Evolutionary conservation across 306 rosid genomes (phyloP).

Genomic region (Styphnolobium japonicum): DNA sequence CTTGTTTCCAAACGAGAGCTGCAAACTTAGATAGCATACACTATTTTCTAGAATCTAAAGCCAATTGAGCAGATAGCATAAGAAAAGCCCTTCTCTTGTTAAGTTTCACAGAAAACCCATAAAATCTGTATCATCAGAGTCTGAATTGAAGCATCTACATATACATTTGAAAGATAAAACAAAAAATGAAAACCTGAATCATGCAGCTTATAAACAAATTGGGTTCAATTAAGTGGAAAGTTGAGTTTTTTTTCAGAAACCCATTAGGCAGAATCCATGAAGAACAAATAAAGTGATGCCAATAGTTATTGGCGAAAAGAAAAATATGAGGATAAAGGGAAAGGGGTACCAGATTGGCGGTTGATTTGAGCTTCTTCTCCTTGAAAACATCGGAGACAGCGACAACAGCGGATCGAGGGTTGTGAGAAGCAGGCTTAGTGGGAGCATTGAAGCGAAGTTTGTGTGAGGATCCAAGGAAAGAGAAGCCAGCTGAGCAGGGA

Average conservation of each 20-base stretch:
- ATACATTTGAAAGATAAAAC: background rate
- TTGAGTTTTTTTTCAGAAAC: background rate
- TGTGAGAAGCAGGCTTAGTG: slow-evolving; percentile 4
- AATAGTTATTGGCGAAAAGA: background rate
- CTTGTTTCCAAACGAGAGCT: background rate
- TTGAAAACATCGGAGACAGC: slow-evolving; percentile 61
- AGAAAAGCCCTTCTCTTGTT: background rate
- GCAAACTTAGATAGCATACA: background rate
- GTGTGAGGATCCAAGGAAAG: slow-evolving; percentile 62
- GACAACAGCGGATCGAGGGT: slow-evolving; percentile 44
- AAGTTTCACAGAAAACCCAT: background rate
- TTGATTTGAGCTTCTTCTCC: slow-evolving; percentile 50
- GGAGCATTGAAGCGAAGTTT: slow-evolving; percentile 47
- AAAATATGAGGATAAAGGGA: background rate
- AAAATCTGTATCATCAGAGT: background rate
- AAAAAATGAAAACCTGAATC: background rate
- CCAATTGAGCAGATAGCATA: background rate
- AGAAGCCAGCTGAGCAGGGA: slow-evolving; percentile 18
- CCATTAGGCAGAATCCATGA: slow-evolving; percentile 13
- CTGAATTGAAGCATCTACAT: slow-evolving; percentile 1
- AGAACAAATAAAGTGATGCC: background rate
- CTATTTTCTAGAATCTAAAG: slow-evolving; percentile 6
- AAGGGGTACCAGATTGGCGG: slow-evolving; percentile 58
- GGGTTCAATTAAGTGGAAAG: background rate
- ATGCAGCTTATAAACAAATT: background rate